Base-by-base conservation (phyloP, 2,329 filamentous ascomycete genomes). In the Lachnellula occidentalis region DNA sequence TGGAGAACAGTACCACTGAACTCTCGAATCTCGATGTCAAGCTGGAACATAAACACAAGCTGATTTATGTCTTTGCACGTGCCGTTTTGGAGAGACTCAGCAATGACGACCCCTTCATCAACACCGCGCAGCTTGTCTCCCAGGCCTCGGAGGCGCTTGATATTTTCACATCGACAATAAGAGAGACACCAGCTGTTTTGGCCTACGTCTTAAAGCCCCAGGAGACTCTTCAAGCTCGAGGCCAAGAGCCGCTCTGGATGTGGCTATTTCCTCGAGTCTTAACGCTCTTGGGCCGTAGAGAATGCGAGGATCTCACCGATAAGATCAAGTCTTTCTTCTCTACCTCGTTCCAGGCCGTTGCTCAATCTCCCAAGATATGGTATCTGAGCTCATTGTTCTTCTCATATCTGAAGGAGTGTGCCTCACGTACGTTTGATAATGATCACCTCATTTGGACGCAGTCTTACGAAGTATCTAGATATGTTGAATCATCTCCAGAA, bases 11-110 rank as follows among this genome's bases (percentile, higher is more conserved):
- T 36, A 67, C 70, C 45, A 67, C 71, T 39, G 72, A 70, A 42
- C 70, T 73, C 45, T 57, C 72, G 34, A 79, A 81, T 12, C 66
- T 76, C 1, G 81, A 86, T 58, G 83, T 88, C 45, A 85, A 87
- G 61, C 72, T 88, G 45, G 80, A 85, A 49, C 85, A 95, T 68
- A 92, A 95, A 63, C 87, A 91, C 64, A 88, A 91, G 71, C 80
- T 96, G 48, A 85, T 96, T 50, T 91, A 88, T 66, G 87, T 96
- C 58, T 88, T 94, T 63, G 79, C 87, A 48, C 86, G 88, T 66
- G 88, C 90, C 55, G 87, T 90, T 21, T 76, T 96, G 12, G 87
- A 91, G 61, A 78, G 78, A 45, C 76, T 88, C 46, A 78, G 79
- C 60, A 78, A 81, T 66, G 82, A 90, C 63, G 82, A 91, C 62